Conservation (phyloP, 148 eudicot species). For the Cornus suecica region DNA sequence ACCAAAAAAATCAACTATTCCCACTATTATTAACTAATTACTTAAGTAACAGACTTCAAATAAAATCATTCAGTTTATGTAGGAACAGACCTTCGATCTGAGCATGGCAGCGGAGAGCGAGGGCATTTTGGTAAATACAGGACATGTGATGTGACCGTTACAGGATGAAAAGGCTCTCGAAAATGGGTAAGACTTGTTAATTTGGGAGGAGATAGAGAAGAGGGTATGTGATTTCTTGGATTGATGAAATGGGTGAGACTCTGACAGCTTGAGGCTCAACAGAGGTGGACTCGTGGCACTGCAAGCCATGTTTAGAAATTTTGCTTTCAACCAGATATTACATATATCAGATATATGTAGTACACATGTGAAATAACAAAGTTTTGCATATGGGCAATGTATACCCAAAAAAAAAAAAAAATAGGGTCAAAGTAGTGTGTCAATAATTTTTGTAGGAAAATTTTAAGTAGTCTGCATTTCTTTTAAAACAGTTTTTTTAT, state of each 20-base stretch:
- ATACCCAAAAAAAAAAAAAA: no score
- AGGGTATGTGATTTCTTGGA: conserved; percentile 22
- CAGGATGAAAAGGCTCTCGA: conserved; percentile 13
- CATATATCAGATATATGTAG: no score
- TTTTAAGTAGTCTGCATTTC: no score
- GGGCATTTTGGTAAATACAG: conserved; percentile 13
- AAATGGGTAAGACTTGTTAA: conserved; percentile 16
- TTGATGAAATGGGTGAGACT: conserved; percentile 20
- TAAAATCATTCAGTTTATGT: neutral
- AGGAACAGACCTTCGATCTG: conserved; percentile 22
- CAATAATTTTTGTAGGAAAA: no score
- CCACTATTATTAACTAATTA: neutral
- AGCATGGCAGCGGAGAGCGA: neutral
- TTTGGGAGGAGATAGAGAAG: conserved; percentile 19
- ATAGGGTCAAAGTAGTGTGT: no score
- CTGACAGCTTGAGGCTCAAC: conserved; percentile 17
- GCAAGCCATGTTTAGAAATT: conserved; percentile 53
- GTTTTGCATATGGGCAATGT: no score
- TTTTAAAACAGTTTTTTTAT: no score
- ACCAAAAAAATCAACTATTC: neutral
- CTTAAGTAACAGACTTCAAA: neutral
- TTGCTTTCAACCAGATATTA: no score
- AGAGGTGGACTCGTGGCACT: conserved; percentile 22
- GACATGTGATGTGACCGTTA: conserved; percentile 1
- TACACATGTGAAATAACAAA: no score